Percentiles rank a stretch among this genome's conserved stretches.
Conservation (phyloP, 257 asterid genomes). For the Solanum paucissectum region DNA sequence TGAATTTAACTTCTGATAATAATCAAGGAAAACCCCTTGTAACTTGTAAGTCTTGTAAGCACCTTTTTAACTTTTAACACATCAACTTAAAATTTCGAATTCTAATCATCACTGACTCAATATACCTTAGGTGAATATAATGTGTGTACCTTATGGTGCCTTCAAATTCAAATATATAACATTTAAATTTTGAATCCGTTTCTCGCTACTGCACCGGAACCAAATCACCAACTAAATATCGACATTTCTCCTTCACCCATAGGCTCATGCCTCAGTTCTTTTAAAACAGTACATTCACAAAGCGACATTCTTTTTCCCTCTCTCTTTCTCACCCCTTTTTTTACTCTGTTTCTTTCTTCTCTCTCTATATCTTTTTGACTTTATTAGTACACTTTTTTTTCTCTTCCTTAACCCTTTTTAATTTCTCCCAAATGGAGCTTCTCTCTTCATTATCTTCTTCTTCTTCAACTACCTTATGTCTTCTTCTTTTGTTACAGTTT, state of each 20-base stretch:
- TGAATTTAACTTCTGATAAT: not conserved
- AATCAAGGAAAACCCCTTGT: no score
- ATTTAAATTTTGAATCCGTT: no score
- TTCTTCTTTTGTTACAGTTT: slow-evolving; percentile 17
- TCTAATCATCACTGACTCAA: not conserved
- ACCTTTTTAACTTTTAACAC: not conserved
- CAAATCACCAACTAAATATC: slow-evolving; percentile 10
- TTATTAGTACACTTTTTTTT: not conserved
- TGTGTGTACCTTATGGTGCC: not conserved
- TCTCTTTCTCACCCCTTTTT: not conserved
- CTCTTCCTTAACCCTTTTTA: not conserved
- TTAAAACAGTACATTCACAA: not conserved
- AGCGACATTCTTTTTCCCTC: not conserved
- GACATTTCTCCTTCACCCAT: not conserved
- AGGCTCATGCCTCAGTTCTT: not conserved
- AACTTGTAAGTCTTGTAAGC: not conserved
- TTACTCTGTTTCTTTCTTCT: not conserved
- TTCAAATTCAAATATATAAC: not conserved
- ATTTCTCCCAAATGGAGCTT: slow-evolving; percentile 31
- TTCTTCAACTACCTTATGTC: slow-evolving; percentile 13
- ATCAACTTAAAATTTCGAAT: not conserved
- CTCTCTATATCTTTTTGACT: not conserved
- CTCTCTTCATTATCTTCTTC: not conserved
- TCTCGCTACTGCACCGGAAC: fast-evolving
- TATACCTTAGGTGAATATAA: fast-evolving